phyloP scores from a whole-genome alignment of 129 eudicot species.

The Smallanthus sonchifolius region DNA sequence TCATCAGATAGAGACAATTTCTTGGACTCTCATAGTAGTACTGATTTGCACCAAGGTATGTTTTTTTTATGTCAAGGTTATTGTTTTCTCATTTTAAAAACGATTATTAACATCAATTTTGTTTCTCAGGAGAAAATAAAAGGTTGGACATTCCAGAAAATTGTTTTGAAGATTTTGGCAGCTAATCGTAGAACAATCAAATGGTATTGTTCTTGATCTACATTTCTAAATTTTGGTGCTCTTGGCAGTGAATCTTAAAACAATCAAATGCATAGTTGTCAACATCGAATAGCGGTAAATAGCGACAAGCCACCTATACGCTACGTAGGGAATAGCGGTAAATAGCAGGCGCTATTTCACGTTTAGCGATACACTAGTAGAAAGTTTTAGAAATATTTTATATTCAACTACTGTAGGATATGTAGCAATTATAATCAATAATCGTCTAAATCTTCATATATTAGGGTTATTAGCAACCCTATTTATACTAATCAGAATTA shows the following conservation, averaged over 20 bases:
- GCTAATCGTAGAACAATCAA: conserved; percentile 35
- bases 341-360: too few relatives aligned
- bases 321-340: too few relatives aligned
- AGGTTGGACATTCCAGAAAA: conserved; percentile 57
- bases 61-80: neutral
- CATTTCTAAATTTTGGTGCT: neutral
- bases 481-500: too few relatives aligned
- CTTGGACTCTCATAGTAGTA: conserved; percentile 56
- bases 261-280: too few relatives aligned
- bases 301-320: too few relatives aligned
- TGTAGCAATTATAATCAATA: too few relatives aligned
- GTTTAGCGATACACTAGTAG: too few relatives aligned
- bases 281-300: too few relatives aligned
- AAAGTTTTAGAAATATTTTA: too few relatives aligned
- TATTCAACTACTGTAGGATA: too few relatives aligned
- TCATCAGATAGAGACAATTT: conserved; percentile 49
- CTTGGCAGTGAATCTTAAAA: neutral
- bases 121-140: conserved; percentile 52
- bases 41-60: conserved; percentile 35
- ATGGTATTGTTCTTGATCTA: conserved; percentile 28
- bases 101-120: neutral
- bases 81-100: neutral
- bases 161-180: conserved; percentile 50
- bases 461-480: too few relatives aligned
- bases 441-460: too few relatives aligned